These are phyloP conservation scores for Debaryomyces robertsiae DNA, from an alignment of 1,139 yeast genomes.

Conservation along the genomic window DNA sequence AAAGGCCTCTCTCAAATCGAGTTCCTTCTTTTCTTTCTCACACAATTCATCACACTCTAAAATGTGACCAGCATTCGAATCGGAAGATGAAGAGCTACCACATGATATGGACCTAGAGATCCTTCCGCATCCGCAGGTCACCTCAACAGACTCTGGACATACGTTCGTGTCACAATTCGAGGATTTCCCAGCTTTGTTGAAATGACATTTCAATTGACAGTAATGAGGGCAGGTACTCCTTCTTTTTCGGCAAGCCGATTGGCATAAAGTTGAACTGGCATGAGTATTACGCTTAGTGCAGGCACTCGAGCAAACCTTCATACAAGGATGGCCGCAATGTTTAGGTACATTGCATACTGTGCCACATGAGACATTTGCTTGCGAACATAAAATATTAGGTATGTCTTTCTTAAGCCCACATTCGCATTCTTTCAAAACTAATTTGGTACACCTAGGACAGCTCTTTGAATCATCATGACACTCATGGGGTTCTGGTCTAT, in stretches of 20 bases:
- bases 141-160: constrained; percentile 52
- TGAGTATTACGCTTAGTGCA: constrained; percentile 40
- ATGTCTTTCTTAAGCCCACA: constrained; percentile 64
- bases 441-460: constrained; percentile 80
- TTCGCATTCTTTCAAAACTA: constrained; percentile 64
- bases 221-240: constrained; percentile 62
- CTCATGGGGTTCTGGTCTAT: constrained; percentile 66
- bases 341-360: constrained; percentile 58
- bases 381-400: constrained; percentile 72
- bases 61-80: constrained; percentile 32
- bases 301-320: constrained; percentile 52
- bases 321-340: constrained; percentile 73
- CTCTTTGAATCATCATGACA: constrained; percentile 67
- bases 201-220: constrained; percentile 69
- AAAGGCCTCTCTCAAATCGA: constrained; percentile 65
- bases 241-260: constrained; percentile 54
- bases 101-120: constrained; percentile 49
- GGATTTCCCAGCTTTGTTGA: constrained; percentile 41
- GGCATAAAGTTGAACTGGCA: constrained; percentile 47
- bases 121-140: constrained; percentile 70
- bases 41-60: constrained; percentile 76
- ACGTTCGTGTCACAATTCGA: constrained; percentile 36
- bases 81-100: constrained; percentile 44
- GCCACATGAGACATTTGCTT: constrained; percentile 72
- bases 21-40: constrained; percentile 59